A percentile compares a stretch with the other conserved stretches of the same genome.
Conservation (phyloP, 495 filamentous ascomycete genomes). For the Xylaria palmicola region DNA sequence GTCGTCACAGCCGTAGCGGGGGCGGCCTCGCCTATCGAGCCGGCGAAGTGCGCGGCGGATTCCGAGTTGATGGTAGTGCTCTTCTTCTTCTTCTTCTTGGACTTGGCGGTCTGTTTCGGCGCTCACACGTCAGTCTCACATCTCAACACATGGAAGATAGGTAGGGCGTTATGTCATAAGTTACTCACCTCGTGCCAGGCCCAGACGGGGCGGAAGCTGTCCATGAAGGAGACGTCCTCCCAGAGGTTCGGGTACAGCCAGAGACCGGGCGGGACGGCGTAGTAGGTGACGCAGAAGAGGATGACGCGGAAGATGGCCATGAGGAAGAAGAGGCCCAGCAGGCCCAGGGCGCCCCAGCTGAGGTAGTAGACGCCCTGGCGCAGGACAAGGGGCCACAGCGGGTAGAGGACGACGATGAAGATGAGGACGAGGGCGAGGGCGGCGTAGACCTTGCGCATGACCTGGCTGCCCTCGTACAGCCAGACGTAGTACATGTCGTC, state of each 20-base stretch:
- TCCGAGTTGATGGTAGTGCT: slow-evolving; percentile 35
- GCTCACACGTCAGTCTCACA: too few species aligned
- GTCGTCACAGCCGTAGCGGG: slow-evolving; percentile 61
- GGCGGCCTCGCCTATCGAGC: slow-evolving; percentile 51
- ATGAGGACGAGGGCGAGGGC: slow-evolving; percentile 76
- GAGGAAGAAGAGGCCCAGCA: slow-evolving; percentile 92
- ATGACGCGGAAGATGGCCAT: slow-evolving; percentile 97
- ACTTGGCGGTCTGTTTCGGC: slow-evolving; percentile 47
- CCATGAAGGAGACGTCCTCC: slow-evolving; percentile 97
- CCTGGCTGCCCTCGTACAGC: slow-evolving; percentile 92
- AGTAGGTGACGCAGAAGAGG: slow-evolving; percentile 90
- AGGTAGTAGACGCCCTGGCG: slow-evolving; percentile 96
- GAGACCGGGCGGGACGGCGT: slow-evolving; percentile 78
- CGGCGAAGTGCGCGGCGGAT: slow-evolving; percentile 44
- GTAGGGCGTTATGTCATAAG: too few species aligned
- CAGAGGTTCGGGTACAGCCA: slow-evolving; percentile 99
- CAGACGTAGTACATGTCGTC: slow-evolving; percentile 95
- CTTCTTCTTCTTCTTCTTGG: slow-evolving; percentile 67
- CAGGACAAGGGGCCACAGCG: slow-evolving; percentile 90
- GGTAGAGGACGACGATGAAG: slow-evolving; percentile 89
- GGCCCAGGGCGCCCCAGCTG: slow-evolving; percentile 87
- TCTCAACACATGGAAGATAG: too few species aligned
- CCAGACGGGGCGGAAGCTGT: slow-evolving; percentile 95
- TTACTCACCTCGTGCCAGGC: slow-evolving; percentile 92
- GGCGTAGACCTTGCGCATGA: slow-evolving; percentile 89